A percentile compares a stretch with the other conserved stretches of the same genome.
Conservation (phyloP, 768 basidiomycete genomes). For the Arthromyces matolae region DNA sequence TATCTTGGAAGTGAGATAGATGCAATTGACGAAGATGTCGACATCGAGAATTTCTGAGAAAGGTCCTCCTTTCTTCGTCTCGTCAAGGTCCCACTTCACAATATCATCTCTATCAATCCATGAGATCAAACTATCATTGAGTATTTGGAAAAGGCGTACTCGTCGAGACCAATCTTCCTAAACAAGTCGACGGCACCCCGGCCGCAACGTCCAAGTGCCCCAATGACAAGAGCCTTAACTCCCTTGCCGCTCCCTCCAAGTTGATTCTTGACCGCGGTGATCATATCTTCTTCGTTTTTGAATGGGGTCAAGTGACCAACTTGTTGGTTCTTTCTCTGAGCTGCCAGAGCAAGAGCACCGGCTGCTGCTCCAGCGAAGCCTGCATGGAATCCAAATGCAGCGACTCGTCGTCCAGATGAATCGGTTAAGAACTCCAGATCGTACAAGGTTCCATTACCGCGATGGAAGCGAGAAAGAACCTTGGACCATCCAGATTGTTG, state of each 20-base stretch:
- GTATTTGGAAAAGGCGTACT: slow-evolving; percentile 52
- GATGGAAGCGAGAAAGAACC: slow-evolving; percentile 80
- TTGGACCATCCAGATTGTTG: slow-evolving; percentile 88
- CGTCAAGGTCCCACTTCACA: slow-evolving; percentile 95
- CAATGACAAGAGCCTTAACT: slow-evolving; percentile 88
- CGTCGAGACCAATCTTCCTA: slow-evolving; percentile 89
- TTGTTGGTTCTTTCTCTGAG: slow-evolving; percentile 53
- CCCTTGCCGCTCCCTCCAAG: slow-evolving; percentile 68
- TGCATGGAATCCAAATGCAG: slow-evolving; percentile 97
- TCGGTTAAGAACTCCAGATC: slow-evolving; percentile 96
- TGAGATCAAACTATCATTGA: background rate
- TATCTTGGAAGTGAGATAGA: slow-evolving; percentile 86
- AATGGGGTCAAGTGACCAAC: slow-evolving; percentile 78
- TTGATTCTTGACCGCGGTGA: slow-evolving; percentile 61
- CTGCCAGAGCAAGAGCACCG: slow-evolving; percentile 75
- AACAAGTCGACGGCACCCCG: slow-evolving; percentile 94
- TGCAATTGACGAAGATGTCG: slow-evolving; percentile 99
- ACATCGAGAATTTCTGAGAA: slow-evolving; percentile 94
- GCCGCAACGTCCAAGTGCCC: slow-evolving; percentile 93
- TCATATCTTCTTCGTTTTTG: slow-evolving; percentile 80
- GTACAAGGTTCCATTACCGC: slow-evolving; percentile 82
- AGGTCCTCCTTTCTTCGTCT: slow-evolving; percentile 96
- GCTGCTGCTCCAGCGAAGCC: slow-evolving; percentile 98
- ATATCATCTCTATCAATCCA: slow-evolving; percentile 72
- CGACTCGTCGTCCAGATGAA: slow-evolving; percentile 80